Evolutionary conservation across 1,139 yeast species (phyloP), one percentile per base, ranked within the genome.

Genomic region (Groenewaldozyma auringiensis): DNA sequence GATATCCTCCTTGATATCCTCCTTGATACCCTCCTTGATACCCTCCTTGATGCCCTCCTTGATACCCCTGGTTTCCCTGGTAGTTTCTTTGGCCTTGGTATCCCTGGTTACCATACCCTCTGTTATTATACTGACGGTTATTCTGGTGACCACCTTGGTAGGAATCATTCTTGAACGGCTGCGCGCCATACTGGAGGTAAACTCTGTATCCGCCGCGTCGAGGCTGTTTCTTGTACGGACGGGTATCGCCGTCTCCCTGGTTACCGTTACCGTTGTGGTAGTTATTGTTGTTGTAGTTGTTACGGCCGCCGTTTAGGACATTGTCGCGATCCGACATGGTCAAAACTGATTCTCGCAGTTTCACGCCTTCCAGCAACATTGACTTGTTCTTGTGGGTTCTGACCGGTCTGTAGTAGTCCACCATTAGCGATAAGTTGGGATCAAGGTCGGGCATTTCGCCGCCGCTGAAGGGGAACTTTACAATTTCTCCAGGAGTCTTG

Each of bases 341-440:
- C 42, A 89, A 69, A 2, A 81, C 81, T 11, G 74, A 72, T 18
- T 67, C 66, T 49, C 80, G 81, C 2, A 87, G 74, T 49, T 81
- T 78, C 56, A 72, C 85, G 0, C 97, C 97, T 45, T 81, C 84
- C 50, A 92, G 66, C 21, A 92, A 69, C 85, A 92, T 84, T 2
- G 95, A 83, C 61, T 92, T 92, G 9, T 22, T 22, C 16, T 18
- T 16, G 13, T 35, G 22, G 11, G 29, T 25, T 42, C 54, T 49
- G 41, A 51, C 53, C 0, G 82, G 80, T 75, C 84, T 76, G 40
- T 70, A 63, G 59, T 83, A 92, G 43, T 70, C 69, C 2, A 80
- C 69, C 46, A 75, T 76, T 47, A 87, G 62, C 50, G 78, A 79
- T 18, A 75, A 68, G 43, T 69, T 68, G 25, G 78, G 78, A 17